phyloP scores from a whole-genome alignment of 495 filamentous ascomycete species.

The Penicillium manginii region DNA sequence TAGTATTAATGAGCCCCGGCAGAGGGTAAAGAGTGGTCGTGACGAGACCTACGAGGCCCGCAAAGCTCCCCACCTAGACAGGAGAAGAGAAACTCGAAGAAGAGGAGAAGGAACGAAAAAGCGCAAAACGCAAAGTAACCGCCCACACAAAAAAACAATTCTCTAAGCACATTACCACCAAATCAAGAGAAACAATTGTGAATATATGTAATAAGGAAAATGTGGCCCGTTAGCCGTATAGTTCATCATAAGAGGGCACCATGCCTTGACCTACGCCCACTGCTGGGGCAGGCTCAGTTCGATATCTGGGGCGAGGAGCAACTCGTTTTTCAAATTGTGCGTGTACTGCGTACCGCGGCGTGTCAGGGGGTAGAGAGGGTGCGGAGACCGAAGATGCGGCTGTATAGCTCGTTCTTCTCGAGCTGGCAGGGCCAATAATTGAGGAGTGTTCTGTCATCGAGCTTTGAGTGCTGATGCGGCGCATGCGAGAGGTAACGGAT shows the following conservation, averaged over 20 bases:
- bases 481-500: slow-evolving; percentile 50
- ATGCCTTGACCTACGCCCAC: slow-evolving; percentile 30
- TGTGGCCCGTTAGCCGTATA: slow-evolving; percentile 39
- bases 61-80: neutral
- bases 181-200: neutral
- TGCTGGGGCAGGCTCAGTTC: slow-evolving; percentile 22
- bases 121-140: neutral
- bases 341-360: slow-evolving; percentile 29
- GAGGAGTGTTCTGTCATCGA: slow-evolving; percentile 33
- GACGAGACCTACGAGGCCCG: neutral
- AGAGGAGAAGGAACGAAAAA: neutral
- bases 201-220: neutral
- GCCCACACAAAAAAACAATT: neutral
- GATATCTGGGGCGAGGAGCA: slow-evolving; percentile 26
- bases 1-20: neutral
- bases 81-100: too few species aligned
- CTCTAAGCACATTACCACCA: neutral
- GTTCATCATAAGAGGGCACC: slow-evolving; percentile 51
- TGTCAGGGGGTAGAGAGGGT: slow-evolving; percentile 35
- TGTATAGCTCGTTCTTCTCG: slow-evolving; percentile 44
- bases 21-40: neutral
- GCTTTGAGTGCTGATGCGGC: slow-evolving; percentile 43
- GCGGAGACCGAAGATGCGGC: slow-evolving; percentile 36
- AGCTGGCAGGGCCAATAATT: slow-evolving; percentile 36
- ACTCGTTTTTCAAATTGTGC: slow-evolving; percentile 33